Evolutionary conservation across 495 filamentous ascomycete genomes (phyloP).

Genomic region (Collariella sp.): DNA sequence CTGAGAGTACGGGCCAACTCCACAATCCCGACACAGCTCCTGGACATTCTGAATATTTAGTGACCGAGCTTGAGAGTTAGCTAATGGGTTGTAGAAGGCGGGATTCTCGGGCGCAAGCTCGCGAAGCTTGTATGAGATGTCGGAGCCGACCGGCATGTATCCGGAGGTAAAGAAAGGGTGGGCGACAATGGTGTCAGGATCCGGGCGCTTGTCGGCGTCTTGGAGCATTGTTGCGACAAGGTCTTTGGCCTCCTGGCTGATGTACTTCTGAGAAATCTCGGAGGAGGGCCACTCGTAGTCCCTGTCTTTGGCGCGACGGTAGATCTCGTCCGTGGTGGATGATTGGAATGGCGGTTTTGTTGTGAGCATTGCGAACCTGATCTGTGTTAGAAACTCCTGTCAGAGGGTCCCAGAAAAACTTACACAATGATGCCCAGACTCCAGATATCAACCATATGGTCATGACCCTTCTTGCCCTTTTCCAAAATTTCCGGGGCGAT

Average conservation of each 20-base stretch:
- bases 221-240: constrained; percentile 68
- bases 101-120: constrained; percentile 38
- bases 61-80: constrained; percentile 15
- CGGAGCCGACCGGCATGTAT: constrained; percentile 44
- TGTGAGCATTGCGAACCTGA: constrained; percentile 76
- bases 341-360: constrained; percentile 88
- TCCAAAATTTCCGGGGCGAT: constrained; percentile 92
- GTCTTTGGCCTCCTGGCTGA: constrained; percentile 59
- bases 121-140: constrained; percentile 44
- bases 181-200: constrained; percentile 72
- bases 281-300: constrained; percentile 69
- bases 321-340: constrained; percentile 77
- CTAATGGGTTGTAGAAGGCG: constrained; percentile 32
- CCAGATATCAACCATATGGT: constrained; percentile 91
- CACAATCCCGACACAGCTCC: constrained; percentile 36
- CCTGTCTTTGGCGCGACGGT: constrained; percentile 60
- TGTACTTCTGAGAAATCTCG: constrained; percentile 41
- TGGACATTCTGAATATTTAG: constrained; percentile 31
- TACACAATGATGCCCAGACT: constrained; percentile 93
- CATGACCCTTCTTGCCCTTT: constrained; percentile 78
- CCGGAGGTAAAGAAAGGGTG: constrained; percentile 70
- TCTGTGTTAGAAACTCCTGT: constrained; percentile 14
- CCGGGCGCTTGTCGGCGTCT: constrained; percentile 63
- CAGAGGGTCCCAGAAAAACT: constrained; percentile 21
- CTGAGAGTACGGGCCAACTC: constrained; percentile 43